Base-by-base conservation (phyloP, 2,329 filamentous ascomycete genomes). In the Gyromitra esculenta region DNA sequence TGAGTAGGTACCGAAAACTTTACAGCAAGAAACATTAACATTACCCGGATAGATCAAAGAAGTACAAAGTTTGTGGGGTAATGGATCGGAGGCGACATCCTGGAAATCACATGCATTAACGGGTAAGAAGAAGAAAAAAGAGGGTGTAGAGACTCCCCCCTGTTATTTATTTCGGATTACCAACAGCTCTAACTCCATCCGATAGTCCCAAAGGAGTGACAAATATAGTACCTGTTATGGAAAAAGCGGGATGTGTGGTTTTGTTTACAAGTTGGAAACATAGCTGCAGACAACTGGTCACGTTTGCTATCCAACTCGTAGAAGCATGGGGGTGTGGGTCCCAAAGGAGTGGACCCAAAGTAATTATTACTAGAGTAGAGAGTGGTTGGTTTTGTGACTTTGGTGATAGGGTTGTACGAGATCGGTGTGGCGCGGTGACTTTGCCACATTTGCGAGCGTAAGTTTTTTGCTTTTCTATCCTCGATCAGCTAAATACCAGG, bases 401-500 rank as follows among this genome's bases (percentile, higher is more conserved):
- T 31, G 25, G 25, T 4, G 60, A 63, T 63, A 48, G 21, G 59
- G 25, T 48, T 21, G 56, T 18, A 54, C 56, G 31, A 54, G n/a
- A 50, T 11, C 11, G 11, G 18, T 21, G 56, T 69, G 72, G 72
- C 72, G 25, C 65, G 64, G 72, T 74, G 64, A 70, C 72, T 74
- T 13, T 8, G 72, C 72, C 57, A 74, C 72, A 8, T 63, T 56
- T 15, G 11, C 37, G 25, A 45, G 35, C 4, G 25, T 31, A 31
- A 31, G 25, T 31, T 31, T 31, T 31, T 31, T 31, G 25, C 2
- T 31, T 31, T 31, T 31, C 25, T 21, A 21, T 21, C 18, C 18
- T 21, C 18, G 18, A 21, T 21, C 18, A 21, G 18, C 18, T 1
- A 21, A 21, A 21, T 21, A 21, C 18, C 18, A 21, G 18, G 18